Evolutionary conservation across 352 stramenopile genomes (phyloP), one percentile per base, ranked within the genome.

Genomic region (Pythium myriotylum): DNA sequence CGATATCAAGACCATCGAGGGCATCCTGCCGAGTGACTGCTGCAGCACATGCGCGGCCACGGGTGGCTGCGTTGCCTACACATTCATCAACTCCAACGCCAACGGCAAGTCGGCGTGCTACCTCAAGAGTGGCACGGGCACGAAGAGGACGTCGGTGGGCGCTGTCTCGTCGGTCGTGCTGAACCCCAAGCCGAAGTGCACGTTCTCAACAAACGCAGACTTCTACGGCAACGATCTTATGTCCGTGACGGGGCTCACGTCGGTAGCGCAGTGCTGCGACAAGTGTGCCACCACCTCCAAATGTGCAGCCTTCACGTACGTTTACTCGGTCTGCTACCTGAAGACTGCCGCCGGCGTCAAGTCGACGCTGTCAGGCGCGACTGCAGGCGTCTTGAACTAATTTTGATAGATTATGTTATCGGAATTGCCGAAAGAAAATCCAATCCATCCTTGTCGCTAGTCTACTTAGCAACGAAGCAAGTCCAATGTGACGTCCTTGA

Each of bases 1-100:
- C 20, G 48, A 55, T 19, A 20, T 55, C 48, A 42, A 55, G 29
- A 43, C 29, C 4, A 55, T 55, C 48, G 26, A 55, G 14, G 48
- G 48, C 8, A 42, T 55, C 29, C 20, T 42, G 2, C 48, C 48
- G 6, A 42, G 48, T 20, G 48, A 55, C 17, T 55, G 48, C 29
- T 55, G 27, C 32, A 32, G 4, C 9, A 2, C 48, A 29, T 55
- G 48, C 26, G 48, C 48, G 1, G 9, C 29, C 6, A 55, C 48
- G 29, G 9, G 29, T 13, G 32, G 32, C 3, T 55, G 48, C 14
- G 29, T 42, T 10, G 48, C 48, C 17, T 55, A 55, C 32, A 55
- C 48, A 14, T 55, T 35, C 10, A 10, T 35, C 29, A 35, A 35
- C 29, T 35, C 5, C 29, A 35, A 35, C 29, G 29, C 29, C 29